A percentile compares a stretch with the other conserved stretches of the same genome.
Conservation (phyloP, 495 filamentous ascomycete species). For the Penicillium silybi region DNA sequence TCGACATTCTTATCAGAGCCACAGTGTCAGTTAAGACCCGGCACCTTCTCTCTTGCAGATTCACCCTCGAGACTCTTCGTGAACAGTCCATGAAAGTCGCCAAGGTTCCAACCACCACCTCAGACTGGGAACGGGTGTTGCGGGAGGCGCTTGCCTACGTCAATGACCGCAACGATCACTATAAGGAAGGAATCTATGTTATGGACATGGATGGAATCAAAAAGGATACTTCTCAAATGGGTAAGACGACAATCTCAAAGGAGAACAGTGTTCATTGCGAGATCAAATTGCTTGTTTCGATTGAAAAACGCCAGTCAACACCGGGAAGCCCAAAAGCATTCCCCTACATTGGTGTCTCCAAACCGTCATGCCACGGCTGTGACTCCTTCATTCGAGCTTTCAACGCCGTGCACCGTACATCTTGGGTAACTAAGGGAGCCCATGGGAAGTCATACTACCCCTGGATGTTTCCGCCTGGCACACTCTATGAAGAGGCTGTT, state of each 20-base stretch:
- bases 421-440: neutral
- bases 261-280: neutral
- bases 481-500: neutral
- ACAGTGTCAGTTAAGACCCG: too few species aligned
- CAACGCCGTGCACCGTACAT: neutral
- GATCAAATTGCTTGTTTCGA: neutral
- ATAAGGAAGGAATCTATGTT: neutral
- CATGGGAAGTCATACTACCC: neutral
- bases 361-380: neutral
- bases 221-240: neutral
- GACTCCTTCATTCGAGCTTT: neutral
- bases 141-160: neutral
- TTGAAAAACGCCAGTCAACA: neutral
- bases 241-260: neutral
- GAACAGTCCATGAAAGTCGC: too few species aligned
- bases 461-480: neutral
- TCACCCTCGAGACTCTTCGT: too few species aligned
- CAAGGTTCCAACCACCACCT: too few species aligned
- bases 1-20: too few species aligned
- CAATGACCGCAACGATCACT: neutral
- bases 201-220: neutral
- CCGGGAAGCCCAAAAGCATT: neutral
- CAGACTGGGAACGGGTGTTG: neutral
- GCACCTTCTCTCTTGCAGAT: too few species aligned
- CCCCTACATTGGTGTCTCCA: neutral